phyloP scores from a whole-genome alignment of 2,329 filamentous ascomycete genomes.

The Chaetomiaceae sp. region DNA sequence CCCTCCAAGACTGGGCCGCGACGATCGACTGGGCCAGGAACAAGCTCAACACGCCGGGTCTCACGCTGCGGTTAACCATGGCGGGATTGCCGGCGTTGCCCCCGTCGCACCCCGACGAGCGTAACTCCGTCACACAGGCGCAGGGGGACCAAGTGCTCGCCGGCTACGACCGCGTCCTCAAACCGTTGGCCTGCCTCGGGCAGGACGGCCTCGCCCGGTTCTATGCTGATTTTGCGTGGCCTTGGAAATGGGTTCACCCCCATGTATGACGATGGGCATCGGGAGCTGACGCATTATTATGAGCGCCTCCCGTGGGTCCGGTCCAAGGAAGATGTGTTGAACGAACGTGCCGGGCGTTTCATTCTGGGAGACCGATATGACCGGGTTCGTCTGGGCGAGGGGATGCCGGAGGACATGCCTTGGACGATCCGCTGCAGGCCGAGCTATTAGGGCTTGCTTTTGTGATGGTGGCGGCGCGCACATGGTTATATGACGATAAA shows the following conservation, averaged over 20 bases:
- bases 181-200: neutral
- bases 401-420: too few relatives aligned
- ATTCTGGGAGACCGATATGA: neutral
- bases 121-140: neutral
- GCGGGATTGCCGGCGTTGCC: neutral
- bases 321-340: neutral
- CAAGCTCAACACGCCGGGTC: neutral
- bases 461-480: too few relatives aligned
- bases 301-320: neutral
- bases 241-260: neutral
- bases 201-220: neutral
- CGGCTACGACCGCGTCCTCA: slow-evolving; percentile 5
- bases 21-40: neutral
- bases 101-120: neutral
- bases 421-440: too few relatives aligned
- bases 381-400: too few relatives aligned
- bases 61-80: neutral
- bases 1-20: neutral
- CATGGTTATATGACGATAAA: too few relatives aligned
- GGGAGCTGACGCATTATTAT: neutral
- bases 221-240: slow-evolving; percentile 4
- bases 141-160: neutral
- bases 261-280: neutral
- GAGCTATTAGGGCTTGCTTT: too few relatives aligned
- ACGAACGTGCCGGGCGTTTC: slow-evolving; percentile 1